Base-by-base conservation (phyloP, 1,284 basidiomycete species). In the Albatrellus sp. region DNA sequence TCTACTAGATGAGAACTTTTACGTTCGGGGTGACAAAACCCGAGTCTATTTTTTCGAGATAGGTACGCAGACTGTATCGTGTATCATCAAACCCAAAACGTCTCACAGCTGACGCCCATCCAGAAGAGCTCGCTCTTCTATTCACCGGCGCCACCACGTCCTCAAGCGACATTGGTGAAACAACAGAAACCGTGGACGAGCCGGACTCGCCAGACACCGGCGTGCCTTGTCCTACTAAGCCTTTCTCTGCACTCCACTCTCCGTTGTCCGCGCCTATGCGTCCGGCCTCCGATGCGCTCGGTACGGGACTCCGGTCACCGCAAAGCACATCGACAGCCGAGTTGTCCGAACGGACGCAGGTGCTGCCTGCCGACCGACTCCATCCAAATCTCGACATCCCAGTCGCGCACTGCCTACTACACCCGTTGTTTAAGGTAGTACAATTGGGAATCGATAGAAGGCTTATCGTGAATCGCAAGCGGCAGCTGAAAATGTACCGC, bases 11-110 rank as follows among this genome's bases (percentile, higher is more conserved):
- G 90, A 94, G 42, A 93, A 94, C 59, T 88, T 94, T 51, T 97
- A 97, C 56, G 83, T 93, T 42, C 76, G 94, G 40, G 94, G 94
- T 1, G 94, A 98, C 62, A 94, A 93, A 52, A 98, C 94, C 0
- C 71, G 96, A 31, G 93, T 97, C 0, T 97, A 96, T 61, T 97
- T 96, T 60, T 97, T 97, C 55, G 85, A 88, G 50, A 60, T 85
- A 14, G 87, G 89, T 85, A 51, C 38, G 70, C 57, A 1, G 3
- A 14, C 1, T 16, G 12, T 31, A 24, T 28, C 2, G 16, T 4
- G 13, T 7, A 7, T 5, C 39, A 28, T 42, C 29, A 41, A 11
- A 11, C n/a, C 24, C 24, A 24, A 31, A 8, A 12, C 24, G 6
- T 19, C 2, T 31, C 19, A 14, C 7, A 19, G 19, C 35, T 8